These are phyloP conservation scores for Picochlorum sp. DNA, from an alignment of 139 green algal genomes.

Conservation along the genomic window DNA sequence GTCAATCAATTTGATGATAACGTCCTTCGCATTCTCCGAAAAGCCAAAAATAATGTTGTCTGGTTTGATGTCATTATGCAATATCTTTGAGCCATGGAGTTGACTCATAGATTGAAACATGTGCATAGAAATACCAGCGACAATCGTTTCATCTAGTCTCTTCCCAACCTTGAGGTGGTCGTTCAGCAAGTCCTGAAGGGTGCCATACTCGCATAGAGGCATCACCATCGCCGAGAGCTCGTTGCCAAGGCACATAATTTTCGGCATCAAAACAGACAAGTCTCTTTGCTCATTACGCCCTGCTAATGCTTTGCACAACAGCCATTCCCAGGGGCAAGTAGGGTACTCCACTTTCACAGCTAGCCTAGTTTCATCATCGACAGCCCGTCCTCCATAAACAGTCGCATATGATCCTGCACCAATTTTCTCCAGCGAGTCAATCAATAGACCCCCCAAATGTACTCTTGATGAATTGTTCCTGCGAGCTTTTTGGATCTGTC, in stretches of 20 bases:
- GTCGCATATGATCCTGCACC: conserved; percentile 23
- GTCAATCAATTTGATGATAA: conserved; percentile 31
- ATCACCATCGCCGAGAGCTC: conserved; percentile 19
- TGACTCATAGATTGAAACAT: neutral
- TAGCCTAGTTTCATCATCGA: neutral
- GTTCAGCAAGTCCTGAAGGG: conserved; percentile 37
- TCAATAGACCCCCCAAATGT: neutral
- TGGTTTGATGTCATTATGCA: conserved; percentile 38
- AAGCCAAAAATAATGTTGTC: conserved; percentile 34
- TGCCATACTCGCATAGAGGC: conserved; percentile 17
- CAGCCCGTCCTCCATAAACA: conserved; percentile 11
- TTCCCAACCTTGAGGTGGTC: conserved; percentile 12
- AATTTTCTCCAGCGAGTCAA: neutral
- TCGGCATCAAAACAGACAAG: conserved; percentile 5
- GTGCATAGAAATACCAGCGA: neutral
- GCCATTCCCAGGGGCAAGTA: conserved; percentile 36
- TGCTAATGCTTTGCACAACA: conserved; percentile 26
- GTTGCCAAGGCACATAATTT: conserved; percentile 8
- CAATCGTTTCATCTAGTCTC: conserved; percentile 1
- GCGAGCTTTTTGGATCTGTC: too few species aligned
- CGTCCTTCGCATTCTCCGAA: neutral
- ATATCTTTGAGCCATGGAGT: conserved; percentile 4
- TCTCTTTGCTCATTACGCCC: neutral
- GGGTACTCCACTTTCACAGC: conserved; percentile 26
- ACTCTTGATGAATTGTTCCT: too few species aligned